phyloP scores from a whole-genome alignment of 2,329 filamentous ascomycete genomes.

The Periconia sp. region DNA sequence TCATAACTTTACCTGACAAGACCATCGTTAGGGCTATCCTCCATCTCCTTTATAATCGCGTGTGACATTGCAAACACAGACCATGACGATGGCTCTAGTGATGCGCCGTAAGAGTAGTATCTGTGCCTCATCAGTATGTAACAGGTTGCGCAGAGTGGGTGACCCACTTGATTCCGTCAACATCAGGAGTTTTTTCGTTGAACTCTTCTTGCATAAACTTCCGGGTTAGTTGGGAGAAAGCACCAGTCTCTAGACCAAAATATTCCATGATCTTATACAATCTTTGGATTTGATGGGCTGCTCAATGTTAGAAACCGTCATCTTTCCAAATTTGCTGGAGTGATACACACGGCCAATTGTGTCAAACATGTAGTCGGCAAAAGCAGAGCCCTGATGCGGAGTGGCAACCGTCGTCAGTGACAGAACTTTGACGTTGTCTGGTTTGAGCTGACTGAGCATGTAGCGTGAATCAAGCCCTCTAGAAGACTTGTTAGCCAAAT shows the following conservation, averaged over 20 bases:
- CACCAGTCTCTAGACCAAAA: constrained; percentile 58
- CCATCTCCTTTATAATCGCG: constrained; percentile 54
- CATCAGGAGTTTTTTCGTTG: constrained; percentile 61
- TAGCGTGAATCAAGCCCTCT: constrained; percentile 66
- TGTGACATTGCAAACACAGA: constrained; percentile 61
- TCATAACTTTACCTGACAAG: constrained; percentile 54
- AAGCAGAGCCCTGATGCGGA: constrained; percentile 62
- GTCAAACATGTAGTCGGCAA: constrained; percentile 64
- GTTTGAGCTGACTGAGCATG: constrained; percentile 62
- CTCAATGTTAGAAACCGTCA: constrained; percentile 3
- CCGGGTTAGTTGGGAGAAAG: constrained; percentile 63
- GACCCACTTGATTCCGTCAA: constrained; percentile 47
- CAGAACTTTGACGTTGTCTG: constrained; percentile 72
- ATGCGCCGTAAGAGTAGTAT: constrained; percentile 67
- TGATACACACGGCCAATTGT: constrained; percentile 55
- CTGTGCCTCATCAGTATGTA: constrained; percentile 15
- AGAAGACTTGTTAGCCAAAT: constrained; percentile 16
- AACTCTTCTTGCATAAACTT: constrained; percentile 61
- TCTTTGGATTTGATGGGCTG: constrained; percentile 52
- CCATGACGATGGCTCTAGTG: constrained; percentile 57
- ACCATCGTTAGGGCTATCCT: constrained; percentile 64
- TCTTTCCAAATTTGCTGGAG: constrained; percentile 15
- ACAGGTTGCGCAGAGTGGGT: too few relatives aligned
- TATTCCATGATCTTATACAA: constrained; percentile 59
- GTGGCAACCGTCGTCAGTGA: constrained; percentile 65